phyloP scores from a whole-genome alignment of 495 filamentous ascomycete species.

The Collariella sp. region DNA sequence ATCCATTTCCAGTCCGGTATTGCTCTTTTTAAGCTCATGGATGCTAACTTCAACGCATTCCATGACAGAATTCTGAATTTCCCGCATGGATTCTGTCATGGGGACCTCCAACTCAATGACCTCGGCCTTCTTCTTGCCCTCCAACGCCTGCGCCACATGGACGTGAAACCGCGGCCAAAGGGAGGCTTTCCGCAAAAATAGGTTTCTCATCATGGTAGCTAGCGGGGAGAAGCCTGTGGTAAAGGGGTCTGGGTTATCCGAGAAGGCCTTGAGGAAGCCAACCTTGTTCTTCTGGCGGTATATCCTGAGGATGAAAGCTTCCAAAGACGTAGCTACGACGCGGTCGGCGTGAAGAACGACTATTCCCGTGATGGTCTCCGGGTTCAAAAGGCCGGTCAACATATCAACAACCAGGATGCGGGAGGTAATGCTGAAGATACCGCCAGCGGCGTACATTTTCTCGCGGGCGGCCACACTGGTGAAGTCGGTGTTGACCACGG shows the following conservation, averaged over 20 bases:
- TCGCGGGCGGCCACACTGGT: slow-evolving; percentile 79
- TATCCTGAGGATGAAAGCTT: slow-evolving; percentile 91
- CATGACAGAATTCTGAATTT: slow-evolving; percentile 88
- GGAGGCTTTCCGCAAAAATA: slow-evolving; percentile 81
- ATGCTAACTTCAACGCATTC: slow-evolving; percentile 96
- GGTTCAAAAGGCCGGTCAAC: slow-evolving; percentile 71
- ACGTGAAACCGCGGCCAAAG: slow-evolving; percentile 96
- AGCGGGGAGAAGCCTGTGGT: slow-evolving; percentile 83
- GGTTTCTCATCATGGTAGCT: slow-evolving; percentile 82
- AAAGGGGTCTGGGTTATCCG: slow-evolving; percentile 89
- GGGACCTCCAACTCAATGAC: slow-evolving; percentile 95
- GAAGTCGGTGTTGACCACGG: slow-evolving; percentile 87
- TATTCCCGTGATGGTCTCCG: slow-evolving; percentile 79
- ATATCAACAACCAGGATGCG: slow-evolving; percentile 92
- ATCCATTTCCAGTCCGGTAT: slow-evolving; percentile 85
- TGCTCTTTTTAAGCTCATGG: slow-evolving; percentile 80
- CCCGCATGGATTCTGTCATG: slow-evolving; percentile 88
- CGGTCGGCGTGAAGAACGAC: slow-evolving; percentile 85
- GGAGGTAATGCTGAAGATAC: slow-evolving; percentile 92
- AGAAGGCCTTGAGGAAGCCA: slow-evolving; percentile 94
- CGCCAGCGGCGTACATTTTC: slow-evolving; percentile 80
- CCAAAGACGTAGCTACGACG: slow-evolving; percentile 76
- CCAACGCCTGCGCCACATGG: slow-evolving; percentile 75
- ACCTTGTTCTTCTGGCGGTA: slow-evolving; percentile 87
- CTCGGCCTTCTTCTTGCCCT: slow-evolving; percentile 88